Percentiles rank a stretch among this genome's conserved stretches.
These are phyloP conservation scores for Globisporangium spiculum DNA, from an alignment of 352 stramenopile genomes.

Conservation along the genomic window DNA sequence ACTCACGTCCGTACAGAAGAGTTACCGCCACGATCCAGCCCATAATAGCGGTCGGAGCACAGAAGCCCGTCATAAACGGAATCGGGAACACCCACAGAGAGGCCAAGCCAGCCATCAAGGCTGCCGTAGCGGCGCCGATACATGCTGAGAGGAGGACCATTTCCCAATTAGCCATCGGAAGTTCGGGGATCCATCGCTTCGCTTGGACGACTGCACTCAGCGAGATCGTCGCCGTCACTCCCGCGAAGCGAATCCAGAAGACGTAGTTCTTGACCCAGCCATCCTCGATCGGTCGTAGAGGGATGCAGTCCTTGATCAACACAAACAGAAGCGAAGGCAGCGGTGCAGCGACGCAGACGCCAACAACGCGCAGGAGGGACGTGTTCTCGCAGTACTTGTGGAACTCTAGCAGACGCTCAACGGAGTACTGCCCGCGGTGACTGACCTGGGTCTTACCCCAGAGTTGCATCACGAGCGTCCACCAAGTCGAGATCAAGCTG, in stretches of 20 bases:
- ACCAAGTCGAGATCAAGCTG: not conserved
- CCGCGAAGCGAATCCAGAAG: not conserved
- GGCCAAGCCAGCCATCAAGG: not conserved
- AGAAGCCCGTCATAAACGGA: not conserved
- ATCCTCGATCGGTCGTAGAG: not conserved
- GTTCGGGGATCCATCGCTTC: constrained; percentile 1
- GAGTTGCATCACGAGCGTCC: not conserved
- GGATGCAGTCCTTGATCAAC: not conserved
- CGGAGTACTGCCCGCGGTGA: not conserved
- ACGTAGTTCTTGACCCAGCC: not conserved
- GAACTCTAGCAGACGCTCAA: not conserved
- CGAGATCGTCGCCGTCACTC: not conserved
- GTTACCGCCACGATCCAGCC: not conserved
- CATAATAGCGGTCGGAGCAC: not conserved
- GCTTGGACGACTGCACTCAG: not conserved
- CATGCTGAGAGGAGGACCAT: not conserved
- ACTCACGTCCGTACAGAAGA: not conserved
- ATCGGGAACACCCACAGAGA: not conserved
- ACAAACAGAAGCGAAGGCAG: not conserved
- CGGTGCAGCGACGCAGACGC: not conserved
- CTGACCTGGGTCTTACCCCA: not conserved
- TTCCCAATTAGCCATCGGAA: not conserved
- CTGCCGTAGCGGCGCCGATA: not conserved
- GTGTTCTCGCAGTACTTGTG: not conserved
- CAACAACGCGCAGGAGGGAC: not conserved